phyloP scores from a whole-genome alignment of 495 filamentous ascomycete genomes.

The Clavariopsis aquatica region DNA sequence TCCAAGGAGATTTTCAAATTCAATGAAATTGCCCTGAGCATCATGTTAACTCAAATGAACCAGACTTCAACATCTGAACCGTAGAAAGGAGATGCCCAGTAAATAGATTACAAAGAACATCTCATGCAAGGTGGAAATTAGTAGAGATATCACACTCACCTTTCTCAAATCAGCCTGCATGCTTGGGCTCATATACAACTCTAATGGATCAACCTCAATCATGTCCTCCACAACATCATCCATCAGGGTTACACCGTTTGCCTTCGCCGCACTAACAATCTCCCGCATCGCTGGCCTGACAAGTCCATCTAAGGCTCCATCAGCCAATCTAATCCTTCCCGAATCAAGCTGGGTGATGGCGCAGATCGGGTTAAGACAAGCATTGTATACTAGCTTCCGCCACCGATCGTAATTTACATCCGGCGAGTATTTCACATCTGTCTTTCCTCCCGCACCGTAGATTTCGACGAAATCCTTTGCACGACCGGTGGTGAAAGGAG shows the following conservation, averaged over 20 bases:
- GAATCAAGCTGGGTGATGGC: conserved; percentile 54
- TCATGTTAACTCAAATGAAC: conserved; percentile 8
- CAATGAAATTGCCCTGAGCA: conserved; percentile 52
- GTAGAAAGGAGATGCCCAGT: no score
- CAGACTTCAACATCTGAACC: no score
- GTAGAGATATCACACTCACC: conserved; percentile 31
- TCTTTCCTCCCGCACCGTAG: conserved; percentile 41
- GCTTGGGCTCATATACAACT: conserved; percentile 50
- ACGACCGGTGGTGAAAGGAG: background rate
- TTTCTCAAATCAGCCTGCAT: conserved; percentile 53
- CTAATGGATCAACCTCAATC: conserved; percentile 46
- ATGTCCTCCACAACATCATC: conserved; percentile 43
- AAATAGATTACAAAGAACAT: background rate
- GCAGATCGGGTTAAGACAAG: conserved; percentile 42
- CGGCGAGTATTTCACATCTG: conserved; percentile 27
- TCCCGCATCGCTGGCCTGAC: conserved; percentile 49
- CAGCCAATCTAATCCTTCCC: conserved; percentile 41
- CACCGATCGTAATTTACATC: conserved; percentile 40
- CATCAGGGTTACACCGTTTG: conserved; percentile 43
- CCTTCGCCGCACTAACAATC: conserved; percentile 44
- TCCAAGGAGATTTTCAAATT: conserved; percentile 57
- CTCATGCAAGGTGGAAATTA: background rate
- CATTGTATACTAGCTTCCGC: conserved; percentile 45
- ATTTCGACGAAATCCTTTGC: conserved; percentile 40
- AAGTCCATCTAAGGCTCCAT: conserved; percentile 31